Evolutionary conservation across 345 rosid species (phyloP).

Genomic region (Sisymbrium irio): DNA sequence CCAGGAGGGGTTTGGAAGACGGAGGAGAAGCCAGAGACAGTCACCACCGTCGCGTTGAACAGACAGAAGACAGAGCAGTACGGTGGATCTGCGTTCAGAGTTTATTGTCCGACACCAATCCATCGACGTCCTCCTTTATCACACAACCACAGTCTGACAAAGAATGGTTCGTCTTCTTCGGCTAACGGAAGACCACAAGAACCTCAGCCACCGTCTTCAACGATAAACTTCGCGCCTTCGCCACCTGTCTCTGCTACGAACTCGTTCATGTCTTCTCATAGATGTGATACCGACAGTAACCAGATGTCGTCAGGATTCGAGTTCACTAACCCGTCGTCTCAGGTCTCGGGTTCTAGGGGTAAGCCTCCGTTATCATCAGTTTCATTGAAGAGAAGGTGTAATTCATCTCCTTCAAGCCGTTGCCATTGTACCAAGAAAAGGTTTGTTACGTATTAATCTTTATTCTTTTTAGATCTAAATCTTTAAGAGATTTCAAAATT

Average conservation of each 20-base stretch:
- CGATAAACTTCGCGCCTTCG: slow-evolving; percentile 56
- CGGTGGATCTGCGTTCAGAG: slow-evolving; percentile 57
- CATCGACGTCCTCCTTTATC: slow-evolving; percentile 81
- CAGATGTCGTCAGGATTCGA: slow-evolving; percentile 71
- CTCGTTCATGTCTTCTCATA: slow-evolving; percentile 71
- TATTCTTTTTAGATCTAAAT: not conserved
- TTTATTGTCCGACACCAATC: slow-evolving; percentile 63
- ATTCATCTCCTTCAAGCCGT: slow-evolving; percentile 63
- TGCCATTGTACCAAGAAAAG: slow-evolving; percentile 99
- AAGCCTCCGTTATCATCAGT: slow-evolving; percentile 70
- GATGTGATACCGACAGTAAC: slow-evolving; percentile 64
- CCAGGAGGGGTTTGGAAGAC: not conserved
- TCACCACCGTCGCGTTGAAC: slow-evolving; percentile 9
- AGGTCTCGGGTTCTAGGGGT: slow-evolving; percentile 48
- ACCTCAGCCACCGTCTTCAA: slow-evolving; percentile 8
- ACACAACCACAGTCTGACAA: slow-evolving; percentile 36
- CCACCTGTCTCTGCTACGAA: slow-evolving; percentile 52
- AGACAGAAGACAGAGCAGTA: slow-evolving; percentile 32
- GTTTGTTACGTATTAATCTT: slow-evolving; percentile 22
- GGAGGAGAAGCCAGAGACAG: slow-evolving; percentile 18
- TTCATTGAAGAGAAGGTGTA: slow-evolving; percentile 67
- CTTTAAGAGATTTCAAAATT: not conserved
- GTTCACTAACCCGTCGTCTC: slow-evolving; percentile 55
- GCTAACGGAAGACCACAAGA: slow-evolving; percentile 13
- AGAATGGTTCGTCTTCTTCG: slow-evolving; percentile 24